Conservation (phyloP, 139 green algal genomes). For the Closterium sp. region DNA sequence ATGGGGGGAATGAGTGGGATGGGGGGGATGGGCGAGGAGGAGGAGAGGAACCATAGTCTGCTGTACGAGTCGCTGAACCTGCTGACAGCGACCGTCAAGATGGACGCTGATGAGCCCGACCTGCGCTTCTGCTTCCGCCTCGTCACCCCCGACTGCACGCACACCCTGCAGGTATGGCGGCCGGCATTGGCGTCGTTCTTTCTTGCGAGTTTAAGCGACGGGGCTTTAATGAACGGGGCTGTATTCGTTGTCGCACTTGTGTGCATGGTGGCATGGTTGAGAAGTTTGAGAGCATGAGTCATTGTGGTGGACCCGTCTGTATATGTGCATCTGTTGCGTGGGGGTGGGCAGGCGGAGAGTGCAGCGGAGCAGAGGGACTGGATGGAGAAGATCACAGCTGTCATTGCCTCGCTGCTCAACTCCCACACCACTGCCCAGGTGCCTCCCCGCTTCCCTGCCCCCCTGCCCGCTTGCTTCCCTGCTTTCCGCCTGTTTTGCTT, state of each 20-base stretch:
- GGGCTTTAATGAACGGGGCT: too few species aligned
- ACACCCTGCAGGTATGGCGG: conserved; percentile 66
- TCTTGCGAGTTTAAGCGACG: too few species aligned
- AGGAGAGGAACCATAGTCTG: neutral
- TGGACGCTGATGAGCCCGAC: conserved; percentile 67
- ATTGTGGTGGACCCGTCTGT: too few species aligned
- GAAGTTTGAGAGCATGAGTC: too few species aligned
- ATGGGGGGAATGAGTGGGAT: neutral
- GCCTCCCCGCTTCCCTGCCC: too few species aligned
- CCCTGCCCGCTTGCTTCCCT: too few species aligned
- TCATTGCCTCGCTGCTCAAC: conserved; percentile 27
- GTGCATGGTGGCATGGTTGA: too few species aligned
- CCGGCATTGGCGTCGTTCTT: too few species aligned
- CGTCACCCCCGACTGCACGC: conserved; percentile 69
- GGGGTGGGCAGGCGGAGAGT: conserved; percentile 64
- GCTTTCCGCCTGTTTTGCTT: too few species aligned
- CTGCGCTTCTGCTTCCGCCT: conserved; percentile 77
- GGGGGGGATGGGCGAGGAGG: neutral
- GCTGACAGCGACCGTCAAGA: conserved; percentile 81
- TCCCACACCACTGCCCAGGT: neutral
- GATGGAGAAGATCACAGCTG: conserved; percentile 66
- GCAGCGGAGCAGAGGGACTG: conserved; percentile 71
- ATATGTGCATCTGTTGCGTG: too few species aligned
- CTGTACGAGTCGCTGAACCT: conserved; percentile 72
- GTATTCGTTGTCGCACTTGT: too few species aligned